A percentile compares a stretch with the other conserved stretches of the same genome.
phyloP scores from a whole-genome alignment of 208 protist species.

The Giardia duodenalis region DNA sequence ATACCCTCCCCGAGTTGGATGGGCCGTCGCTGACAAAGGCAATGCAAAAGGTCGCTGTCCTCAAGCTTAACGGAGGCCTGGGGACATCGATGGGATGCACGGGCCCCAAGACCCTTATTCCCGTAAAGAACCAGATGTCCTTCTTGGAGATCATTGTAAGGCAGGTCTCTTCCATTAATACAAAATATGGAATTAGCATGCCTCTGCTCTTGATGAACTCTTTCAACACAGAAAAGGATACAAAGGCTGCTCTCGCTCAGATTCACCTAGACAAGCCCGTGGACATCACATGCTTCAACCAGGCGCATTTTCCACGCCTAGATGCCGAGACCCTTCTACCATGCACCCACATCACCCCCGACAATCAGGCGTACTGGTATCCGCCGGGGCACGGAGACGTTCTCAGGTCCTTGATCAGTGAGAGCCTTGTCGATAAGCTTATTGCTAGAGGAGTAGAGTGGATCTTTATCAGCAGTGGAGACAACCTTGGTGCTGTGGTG shows the following conservation, averaged over 20 bases:
- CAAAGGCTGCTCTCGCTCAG: slow-evolving; percentile 41
- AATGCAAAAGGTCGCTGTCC: slow-evolving; percentile 29
- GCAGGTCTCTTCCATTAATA: slow-evolving; percentile 70
- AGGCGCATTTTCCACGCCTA: slow-evolving; percentile 57
- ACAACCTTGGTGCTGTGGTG: slow-evolving; percentile 89
- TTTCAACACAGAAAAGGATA: slow-evolving; percentile 71
- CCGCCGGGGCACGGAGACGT: slow-evolving; percentile 97
- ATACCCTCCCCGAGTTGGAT: not conserved
- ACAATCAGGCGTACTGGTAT: slow-evolving; percentile 61
- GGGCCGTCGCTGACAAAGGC: not conserved
- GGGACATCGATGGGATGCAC: slow-evolving; percentile 72
- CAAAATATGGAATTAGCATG: slow-evolving; percentile 60
- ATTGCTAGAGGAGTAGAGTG: slow-evolving; percentile 68
- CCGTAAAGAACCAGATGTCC: slow-evolving; percentile 67
- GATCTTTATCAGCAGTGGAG: slow-evolving; percentile 93
- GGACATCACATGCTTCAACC: slow-evolving; percentile 57
- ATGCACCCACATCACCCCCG: slow-evolving; percentile 35
- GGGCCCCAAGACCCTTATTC: slow-evolving; percentile 66
- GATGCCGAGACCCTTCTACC: slow-evolving; percentile 55
- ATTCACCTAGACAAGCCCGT: slow-evolving; percentile 59
- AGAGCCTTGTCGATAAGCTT: slow-evolving; percentile 55
- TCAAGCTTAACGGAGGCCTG: slow-evolving; percentile 52
- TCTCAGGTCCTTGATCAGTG: slow-evolving; percentile 71
- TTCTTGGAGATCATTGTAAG: slow-evolving; percentile 87
- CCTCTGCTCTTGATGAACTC: slow-evolving; percentile 91